Evolutionary conservation across 2,329 filamentous ascomycete genomes (phyloP), one percentile per base, ranked within the genome.

Genomic region (Chaetomiaceae sp.): DNA sequence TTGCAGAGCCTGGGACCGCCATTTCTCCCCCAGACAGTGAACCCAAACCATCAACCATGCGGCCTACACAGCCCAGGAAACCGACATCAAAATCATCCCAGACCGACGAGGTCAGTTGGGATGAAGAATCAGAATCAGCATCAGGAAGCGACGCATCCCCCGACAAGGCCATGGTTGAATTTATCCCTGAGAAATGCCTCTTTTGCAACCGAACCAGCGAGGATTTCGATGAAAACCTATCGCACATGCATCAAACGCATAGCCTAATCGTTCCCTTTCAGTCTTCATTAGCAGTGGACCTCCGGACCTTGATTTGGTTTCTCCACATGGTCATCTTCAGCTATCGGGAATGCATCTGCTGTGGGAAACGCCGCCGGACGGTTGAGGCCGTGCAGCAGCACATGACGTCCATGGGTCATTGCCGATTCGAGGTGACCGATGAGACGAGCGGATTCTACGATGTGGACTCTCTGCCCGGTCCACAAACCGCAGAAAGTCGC

Each of bases 301-400:
- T 74, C 2, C 72, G 74, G 32, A 73, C 73, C 0, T 62, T 81
- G 2, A 64, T 80, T 32, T 58, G 66, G 36, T 79, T 79, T 49
- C 64, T 80, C 0, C 69, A 75, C 48, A 67, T 78, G 8, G 63
- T 81, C 18, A 73, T 81, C 13, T 73, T 67, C 18, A 69, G 63
- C 0, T 79, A 77, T 49, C 66, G 67, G 16, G 75, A 80, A 61
- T 82, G 79, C 53, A 66, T 81, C 33, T 71, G 68, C 18, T 81
- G 78, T 56, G 74, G 74, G 1, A 74, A 68, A 13, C 63, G 71
- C 33, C 69, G 74, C 29, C 62, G 63, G 0, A 75, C 72, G 0
- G 65, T 67, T 0, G 66, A 75, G 45, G 78, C 71, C 0, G 72
- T 74, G 0, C 75, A 77, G 56, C 75, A 78, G 32, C 79, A 80